These are phyloP conservation scores for Amanita subjunquillea DNA, from an alignment of 768 basidiomycete species.

Conservation along the genomic window DNA sequence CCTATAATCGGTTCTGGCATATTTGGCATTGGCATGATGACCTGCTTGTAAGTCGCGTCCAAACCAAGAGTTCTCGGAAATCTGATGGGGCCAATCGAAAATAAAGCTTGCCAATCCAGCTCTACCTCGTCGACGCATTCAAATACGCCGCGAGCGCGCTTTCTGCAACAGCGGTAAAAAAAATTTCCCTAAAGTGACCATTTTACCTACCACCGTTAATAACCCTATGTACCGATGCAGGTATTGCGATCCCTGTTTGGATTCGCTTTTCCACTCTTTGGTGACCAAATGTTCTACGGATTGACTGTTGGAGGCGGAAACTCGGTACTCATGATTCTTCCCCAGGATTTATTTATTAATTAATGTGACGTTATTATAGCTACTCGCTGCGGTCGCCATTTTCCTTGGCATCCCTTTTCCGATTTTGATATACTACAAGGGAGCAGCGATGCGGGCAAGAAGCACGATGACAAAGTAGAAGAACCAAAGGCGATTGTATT, in stretches of 20 bases:
- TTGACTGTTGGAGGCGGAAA: conserved; percentile 62
- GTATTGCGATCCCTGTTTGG: conserved; percentile 38
- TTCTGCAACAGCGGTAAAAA: conserved; percentile 46
- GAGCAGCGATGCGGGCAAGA: conserved; percentile 32
- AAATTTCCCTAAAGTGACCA: conserved; percentile 9
- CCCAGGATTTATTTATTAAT: background rate
- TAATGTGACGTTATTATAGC: conserved; percentile 16
- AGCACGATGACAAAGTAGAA: conserved; percentile 17
- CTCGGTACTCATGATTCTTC: conserved; percentile 24
- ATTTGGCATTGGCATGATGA: conserved; percentile 39
- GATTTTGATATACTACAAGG: conserved; percentile 59
- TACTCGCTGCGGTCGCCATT: conserved; percentile 47
- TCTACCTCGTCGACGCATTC: conserved; percentile 68
- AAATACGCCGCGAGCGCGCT: conserved; percentile 60
- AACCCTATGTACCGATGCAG: conserved; percentile 10
- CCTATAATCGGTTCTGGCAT: conserved; percentile 57
- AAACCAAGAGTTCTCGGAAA: background rate
- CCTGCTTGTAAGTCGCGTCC: too few relatives aligned
- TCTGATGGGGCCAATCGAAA: background rate
- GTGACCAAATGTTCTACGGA: conserved; percentile 50
- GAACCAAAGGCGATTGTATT: too few relatives aligned
- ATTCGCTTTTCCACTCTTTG: conserved; percentile 39
- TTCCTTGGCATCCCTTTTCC: conserved; percentile 66
- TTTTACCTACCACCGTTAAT: too few relatives aligned
- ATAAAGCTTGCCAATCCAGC: conserved; percentile 46